Percentiles rank a stretch among this genome's conserved stretches.
Evolutionary conservation across 148 eudicot species (phyloP).

Genomic region (Gaultheria prostrata): DNA sequence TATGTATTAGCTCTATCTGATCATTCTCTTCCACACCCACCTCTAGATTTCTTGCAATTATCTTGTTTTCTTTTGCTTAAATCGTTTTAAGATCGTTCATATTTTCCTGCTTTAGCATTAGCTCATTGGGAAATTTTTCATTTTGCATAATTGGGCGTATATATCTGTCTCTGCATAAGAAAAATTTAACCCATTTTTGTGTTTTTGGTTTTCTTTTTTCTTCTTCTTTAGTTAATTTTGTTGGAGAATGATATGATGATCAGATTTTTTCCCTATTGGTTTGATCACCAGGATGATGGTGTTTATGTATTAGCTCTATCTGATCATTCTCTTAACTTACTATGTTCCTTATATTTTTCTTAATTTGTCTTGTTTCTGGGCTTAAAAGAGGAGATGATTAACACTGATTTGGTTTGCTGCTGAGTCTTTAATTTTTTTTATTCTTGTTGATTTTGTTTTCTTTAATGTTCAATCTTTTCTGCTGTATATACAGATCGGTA

Average conservation of each 20-base stretch:
- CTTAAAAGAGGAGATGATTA: neutral
- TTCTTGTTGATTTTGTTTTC: neutral
- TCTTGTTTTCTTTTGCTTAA: neutral
- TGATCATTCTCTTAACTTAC: neutral
- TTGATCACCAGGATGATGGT: neutral
- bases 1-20: constrained; percentile 8
- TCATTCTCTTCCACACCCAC: neutral
- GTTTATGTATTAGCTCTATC: neutral
- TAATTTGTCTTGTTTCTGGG: neutral
- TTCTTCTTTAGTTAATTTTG: neutral
- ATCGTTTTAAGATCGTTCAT: neutral
- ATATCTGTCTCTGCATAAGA: neutral
- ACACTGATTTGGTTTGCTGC: neutral
- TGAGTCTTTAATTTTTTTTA: neutral
- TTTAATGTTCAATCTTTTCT: neutral
- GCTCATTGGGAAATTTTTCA: neutral
- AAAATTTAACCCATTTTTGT: neutral
- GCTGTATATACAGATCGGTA: neutral
- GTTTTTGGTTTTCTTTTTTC: neutral
- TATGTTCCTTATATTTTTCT: neutral
- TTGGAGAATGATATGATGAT: constrained; percentile 4
- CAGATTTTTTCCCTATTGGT: constrained; percentile 8
- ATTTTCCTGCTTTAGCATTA: neutral
- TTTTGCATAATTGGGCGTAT: neutral
- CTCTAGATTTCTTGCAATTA: neutral